phyloP scores from a whole-genome alignment of 345 rosid genomes.

The Microthlaspi erraticum region DNA sequence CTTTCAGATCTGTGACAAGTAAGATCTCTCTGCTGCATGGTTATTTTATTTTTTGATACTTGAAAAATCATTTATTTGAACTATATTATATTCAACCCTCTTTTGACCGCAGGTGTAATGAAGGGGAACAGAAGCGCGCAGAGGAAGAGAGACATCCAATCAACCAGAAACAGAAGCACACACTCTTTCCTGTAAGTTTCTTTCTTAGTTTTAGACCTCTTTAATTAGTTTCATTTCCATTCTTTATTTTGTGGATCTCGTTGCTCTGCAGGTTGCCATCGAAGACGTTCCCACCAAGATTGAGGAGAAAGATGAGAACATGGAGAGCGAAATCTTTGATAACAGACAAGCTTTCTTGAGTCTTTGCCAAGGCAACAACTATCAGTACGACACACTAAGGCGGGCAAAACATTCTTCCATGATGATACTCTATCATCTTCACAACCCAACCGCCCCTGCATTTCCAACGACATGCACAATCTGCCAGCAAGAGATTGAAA shows the following conservation, averaged over 20 bases:
- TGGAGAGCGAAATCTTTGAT: slow-evolving; percentile 89
- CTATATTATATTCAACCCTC: background rate
- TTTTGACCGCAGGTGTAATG: slow-evolving; percentile 63
- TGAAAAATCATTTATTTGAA: background rate
- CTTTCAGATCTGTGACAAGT: slow-evolving; percentile 91
- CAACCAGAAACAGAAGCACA: slow-evolving; percentile 73
- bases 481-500: slow-evolving; percentile 83
- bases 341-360: slow-evolving; percentile 91
- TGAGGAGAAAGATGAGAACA: slow-evolving; percentile 80
- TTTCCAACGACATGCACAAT: slow-evolving; percentile 77
- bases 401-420: slow-evolving; percentile 97
- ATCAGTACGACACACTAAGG: slow-evolving; percentile 91
- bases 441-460: slow-evolving; percentile 95
- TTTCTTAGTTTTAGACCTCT: background rate
- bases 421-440: slow-evolving; percentile 99
- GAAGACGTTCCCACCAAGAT: slow-evolving; percentile 67
- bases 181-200: slow-evolving; percentile 64
- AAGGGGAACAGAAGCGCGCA: slow-evolving; percentile 66
- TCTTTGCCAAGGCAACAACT: slow-evolving; percentile 95
- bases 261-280: slow-evolving; percentile 57
- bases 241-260: no score
- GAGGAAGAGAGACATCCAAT: slow-evolving; percentile 83
- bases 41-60: background rate
- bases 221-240: no score
- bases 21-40: slow-evolving; percentile 35